Conservation (phyloP, 106 monocot genomes). For the Apostasia ramifera region DNA sequence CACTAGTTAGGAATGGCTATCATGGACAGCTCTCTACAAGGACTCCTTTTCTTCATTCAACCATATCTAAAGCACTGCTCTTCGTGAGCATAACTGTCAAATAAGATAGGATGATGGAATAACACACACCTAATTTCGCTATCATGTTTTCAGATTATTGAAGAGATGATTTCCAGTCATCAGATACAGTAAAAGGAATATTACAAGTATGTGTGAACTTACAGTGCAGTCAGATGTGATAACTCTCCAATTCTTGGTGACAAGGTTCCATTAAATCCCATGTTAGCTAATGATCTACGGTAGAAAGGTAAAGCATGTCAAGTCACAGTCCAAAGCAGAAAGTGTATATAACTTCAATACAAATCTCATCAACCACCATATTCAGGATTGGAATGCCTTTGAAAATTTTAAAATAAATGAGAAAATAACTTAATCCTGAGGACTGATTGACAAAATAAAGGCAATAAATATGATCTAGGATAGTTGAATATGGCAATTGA, state of each 20-base stretch:
- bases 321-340: background rate
- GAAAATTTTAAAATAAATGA: background rate
- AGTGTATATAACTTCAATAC: background rate
- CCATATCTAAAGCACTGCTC: no score
- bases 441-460: background rate
- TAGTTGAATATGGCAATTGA: background rate
- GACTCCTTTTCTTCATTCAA: no score
- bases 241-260: slow-evolving; percentile 76
- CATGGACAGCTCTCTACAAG: no score
- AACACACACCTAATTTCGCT: no score
- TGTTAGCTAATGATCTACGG: slow-evolving; percentile 68
- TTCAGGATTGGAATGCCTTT: background rate
- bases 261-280: slow-evolving; percentile 80
- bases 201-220: slow-evolving; percentile 14
- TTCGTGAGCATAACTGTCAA: no score
- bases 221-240: slow-evolving; percentile 45
- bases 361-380: background rate
- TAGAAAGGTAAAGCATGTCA: background rate
- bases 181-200: background rate
- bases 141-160: no score
- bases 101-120: no score
- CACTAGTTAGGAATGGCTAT: no score
- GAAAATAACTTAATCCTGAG: background rate
- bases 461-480: background rate
- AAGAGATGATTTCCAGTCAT: no score